These are phyloP conservation scores for Aspergillus candidus DNA, from an alignment of 2,329 filamentous ascomycete species.

Conservation along the genomic window DNA sequence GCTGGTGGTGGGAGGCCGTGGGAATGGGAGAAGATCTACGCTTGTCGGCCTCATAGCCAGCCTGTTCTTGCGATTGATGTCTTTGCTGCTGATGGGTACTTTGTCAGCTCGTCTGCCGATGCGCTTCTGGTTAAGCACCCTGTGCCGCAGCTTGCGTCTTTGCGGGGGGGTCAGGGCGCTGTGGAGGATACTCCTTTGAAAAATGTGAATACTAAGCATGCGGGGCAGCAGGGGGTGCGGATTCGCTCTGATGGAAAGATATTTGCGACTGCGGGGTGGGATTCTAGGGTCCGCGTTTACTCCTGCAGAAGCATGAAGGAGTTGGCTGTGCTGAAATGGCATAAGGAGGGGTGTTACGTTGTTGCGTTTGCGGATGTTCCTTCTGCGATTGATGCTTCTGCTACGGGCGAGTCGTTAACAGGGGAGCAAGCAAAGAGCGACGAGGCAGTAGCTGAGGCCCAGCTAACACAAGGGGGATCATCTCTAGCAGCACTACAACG, in stretches of 20 bases:
- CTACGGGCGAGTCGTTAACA: no score
- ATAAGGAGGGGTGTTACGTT: conserved; percentile 79
- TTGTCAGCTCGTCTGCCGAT: conserved; percentile 78
- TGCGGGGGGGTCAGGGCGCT: conserved; percentile 3
- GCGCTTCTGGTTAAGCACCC: conserved; percentile 70
- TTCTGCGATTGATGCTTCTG: background rate
- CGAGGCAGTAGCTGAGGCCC: background rate
- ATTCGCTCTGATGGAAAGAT: conserved; percentile 76
- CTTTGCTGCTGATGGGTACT: conserved; percentile 47
- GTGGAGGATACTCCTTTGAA: conserved; percentile 48
- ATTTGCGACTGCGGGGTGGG: conserved; percentile 91
- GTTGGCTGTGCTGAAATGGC: conserved; percentile 90
- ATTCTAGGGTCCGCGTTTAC: conserved; percentile 74
- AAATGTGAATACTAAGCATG: conserved; percentile 70
- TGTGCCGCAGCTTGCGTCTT: conserved; percentile 39
- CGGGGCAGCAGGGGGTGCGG: conserved; percentile 76
- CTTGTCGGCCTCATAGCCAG: conserved; percentile 64
- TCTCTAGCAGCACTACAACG: conserved; percentile 53
- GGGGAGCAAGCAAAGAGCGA: background rate
- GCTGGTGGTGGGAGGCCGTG: conserved; percentile 20
- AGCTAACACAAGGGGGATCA: conserved; percentile 7
- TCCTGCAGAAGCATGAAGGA: conserved; percentile 74
- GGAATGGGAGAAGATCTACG: conserved; percentile 55
- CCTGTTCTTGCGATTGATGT: conserved; percentile 71
- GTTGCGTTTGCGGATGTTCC: conserved; percentile 59